Base-by-base conservation (phyloP, 129 eudicot genomes). In the Ambrosia trifida region DNA sequence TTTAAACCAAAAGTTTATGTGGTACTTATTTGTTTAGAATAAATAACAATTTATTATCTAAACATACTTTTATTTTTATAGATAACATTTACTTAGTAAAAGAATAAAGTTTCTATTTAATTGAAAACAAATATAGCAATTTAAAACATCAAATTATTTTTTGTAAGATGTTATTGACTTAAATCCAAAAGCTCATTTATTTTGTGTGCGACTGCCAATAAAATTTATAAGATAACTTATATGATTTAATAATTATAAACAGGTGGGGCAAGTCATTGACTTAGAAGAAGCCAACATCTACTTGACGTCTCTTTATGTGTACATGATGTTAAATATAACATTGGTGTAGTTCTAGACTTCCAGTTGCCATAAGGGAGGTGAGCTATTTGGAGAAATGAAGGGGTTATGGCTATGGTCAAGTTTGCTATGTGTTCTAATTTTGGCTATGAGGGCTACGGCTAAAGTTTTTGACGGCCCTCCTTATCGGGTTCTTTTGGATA, bases 401-500 rank as follows among this genome's bases (percentile, higher is more conserved):
- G 61, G 41, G 41, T 17, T 59, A 67, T 56, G 50, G 68, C 40
- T 44, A 44, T 66, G 54, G 68, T 67, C 79, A 33, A 41, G 19
- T 67, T 47, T 68, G 13, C 20, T 76, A 43, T 76, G 74, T 35
- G 32, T 13, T 58, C 16, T 76, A 44, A 44, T 68, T 47, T 33
- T 76, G 50, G 20, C 60, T 32, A 43, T 54, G 54, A 43, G n/a
- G 2, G 71, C 16, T 12, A 17, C 19, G 13, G 47, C 49, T 5
- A 13, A 54, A 8, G 72, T 74, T 19, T 33, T 28, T 30, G 79
- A 68, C 38, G 68, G 31, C 13, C 40, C 62, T 49, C 87, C 86
- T 60, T 84, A 79, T 36, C 83, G 86, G 71, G 77, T 91, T 72
- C 78, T 91, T 5, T 19, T 88, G 72, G 97, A 91, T 54, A 91